phyloP scores from a whole-genome alignment of 371 early-diverging fungal genomes.

The Dichotomocladium elegans region DNA sequence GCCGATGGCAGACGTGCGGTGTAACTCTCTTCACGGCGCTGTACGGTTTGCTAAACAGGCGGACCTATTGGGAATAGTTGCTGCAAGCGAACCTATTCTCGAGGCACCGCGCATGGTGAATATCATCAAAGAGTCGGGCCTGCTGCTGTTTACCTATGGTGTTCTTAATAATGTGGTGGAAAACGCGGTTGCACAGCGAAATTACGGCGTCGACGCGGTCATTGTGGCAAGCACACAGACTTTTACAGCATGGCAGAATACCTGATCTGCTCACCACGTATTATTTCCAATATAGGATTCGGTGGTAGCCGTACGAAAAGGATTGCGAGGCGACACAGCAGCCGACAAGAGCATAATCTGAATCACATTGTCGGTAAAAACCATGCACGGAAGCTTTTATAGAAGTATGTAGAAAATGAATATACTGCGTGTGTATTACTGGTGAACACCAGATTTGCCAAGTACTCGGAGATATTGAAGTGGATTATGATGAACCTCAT shows the following conservation, averaged over 20 bases:
- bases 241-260: background rate
- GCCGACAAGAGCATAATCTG: too few relatives aligned
- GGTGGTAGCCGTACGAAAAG: slow-evolving; percentile 58
- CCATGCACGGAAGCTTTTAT: too few relatives aligned
- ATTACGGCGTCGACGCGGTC: slow-evolving; percentile 79
- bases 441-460: too few relatives aligned
- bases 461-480: too few relatives aligned
- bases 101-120: slow-evolving; percentile 75
- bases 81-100: slow-evolving; percentile 73
- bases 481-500: too few relatives aligned
- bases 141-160: slow-evolving; percentile 89
- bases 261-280: background rate
- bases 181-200: slow-evolving; percentile 68
- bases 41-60: slow-evolving; percentile 78
- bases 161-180: slow-evolving; percentile 73
- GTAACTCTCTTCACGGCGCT: slow-evolving; percentile 82
- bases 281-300: slow-evolving; percentile 48
- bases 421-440: too few relatives aligned
- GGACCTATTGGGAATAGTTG: slow-evolving; percentile 81
- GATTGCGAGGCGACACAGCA: slow-evolving; percentile 37
- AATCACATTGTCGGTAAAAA: too few relatives aligned
- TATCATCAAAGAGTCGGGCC: slow-evolving; percentile 67
- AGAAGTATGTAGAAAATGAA: too few relatives aligned
- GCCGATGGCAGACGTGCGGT: slow-evolving; percentile 75
- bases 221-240: slow-evolving; percentile 55